phyloP scores from a whole-genome alignment of 768 basidiomycete genomes.

The Melanogaster broomeanus region DNA sequence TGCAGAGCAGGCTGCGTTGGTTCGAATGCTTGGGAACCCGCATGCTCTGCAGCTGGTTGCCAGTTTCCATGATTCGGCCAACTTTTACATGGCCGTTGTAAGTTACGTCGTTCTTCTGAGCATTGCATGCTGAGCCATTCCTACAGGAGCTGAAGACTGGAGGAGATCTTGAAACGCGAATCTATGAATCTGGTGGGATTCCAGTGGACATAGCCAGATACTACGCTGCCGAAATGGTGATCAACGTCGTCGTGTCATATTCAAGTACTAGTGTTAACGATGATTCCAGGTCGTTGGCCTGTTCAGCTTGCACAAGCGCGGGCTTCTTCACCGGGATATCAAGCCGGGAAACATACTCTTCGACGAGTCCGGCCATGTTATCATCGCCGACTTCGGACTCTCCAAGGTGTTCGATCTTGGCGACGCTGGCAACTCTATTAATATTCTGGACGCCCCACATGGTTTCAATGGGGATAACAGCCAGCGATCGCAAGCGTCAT shows the following conservation, averaged over 20 bases:
- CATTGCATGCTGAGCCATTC: not conserved
- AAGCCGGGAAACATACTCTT: constrained; percentile 67
- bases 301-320: constrained; percentile 51
- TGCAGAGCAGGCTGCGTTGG: constrained; percentile 6
- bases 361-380: constrained; percentile 45
- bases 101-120: not conserved
- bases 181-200: not conserved
- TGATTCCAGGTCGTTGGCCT: constrained; percentile 30
- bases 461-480: not conserved
- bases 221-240: constrained; percentile 11
- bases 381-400: constrained; percentile 68
- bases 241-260: not conserved
- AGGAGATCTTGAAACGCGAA: constrained; percentile 7
- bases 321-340: constrained; percentile 70
- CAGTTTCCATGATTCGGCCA: constrained; percentile 11
- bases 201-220: constrained; percentile 4
- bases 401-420: constrained; percentile 32
- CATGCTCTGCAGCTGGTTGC: constrained; percentile 7
- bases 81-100: constrained; percentile 10
- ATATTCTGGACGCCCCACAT: constrained; percentile 6
- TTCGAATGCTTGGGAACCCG: constrained; percentile 4
- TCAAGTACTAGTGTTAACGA: not conserved
- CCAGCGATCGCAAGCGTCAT: constrained; percentile 4
- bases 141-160: constrained; percentile 3
- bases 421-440: not conserved